Conservation (phyloP, 1,284 basidiomycete species). For the Leccinum angustisporum region DNA sequence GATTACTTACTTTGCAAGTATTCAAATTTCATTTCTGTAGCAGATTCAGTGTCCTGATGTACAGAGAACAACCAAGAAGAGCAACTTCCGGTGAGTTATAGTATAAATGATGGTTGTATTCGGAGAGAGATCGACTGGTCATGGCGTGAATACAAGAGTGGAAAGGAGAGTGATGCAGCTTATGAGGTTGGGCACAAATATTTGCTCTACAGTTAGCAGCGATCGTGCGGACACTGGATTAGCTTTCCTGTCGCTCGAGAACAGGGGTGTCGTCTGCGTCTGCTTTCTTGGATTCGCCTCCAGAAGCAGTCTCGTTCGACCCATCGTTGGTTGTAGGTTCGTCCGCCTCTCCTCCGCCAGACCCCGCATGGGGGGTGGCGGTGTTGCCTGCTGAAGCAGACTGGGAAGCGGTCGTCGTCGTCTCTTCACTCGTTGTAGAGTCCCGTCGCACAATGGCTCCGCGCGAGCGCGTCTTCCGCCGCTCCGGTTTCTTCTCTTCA, state of each 20-base stretch:
- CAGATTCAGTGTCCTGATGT: constrained; percentile 10
- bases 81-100: constrained; percentile 14
- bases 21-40: background rate
- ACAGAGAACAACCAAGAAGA: constrained; percentile 15
- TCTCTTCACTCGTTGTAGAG: constrained; percentile 43
- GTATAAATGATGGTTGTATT: constrained; percentile 11
- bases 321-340: constrained; percentile 14
- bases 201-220: background rate
- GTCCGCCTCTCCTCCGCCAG: constrained; percentile 22
- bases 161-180: constrained; percentile 8
- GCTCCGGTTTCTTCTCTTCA: constrained; percentile 38
- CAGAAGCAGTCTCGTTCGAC: constrained; percentile 5
- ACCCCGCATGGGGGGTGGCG: constrained; percentile 9
- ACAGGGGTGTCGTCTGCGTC: background rate
- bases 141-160: constrained; percentile 5
- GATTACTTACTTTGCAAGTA: background rate
- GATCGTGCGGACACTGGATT: background rate
- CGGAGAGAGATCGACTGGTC: constrained; percentile 1
- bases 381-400: constrained; percentile 31
- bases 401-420: constrained; percentile 32
- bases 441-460: constrained; percentile 39
- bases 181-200: background rate
- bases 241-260: constrained; percentile 6
- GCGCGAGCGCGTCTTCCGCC: constrained; percentile 48
- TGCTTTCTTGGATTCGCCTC: constrained; percentile 7